phyloP scores from a whole-genome alignment of 2,329 filamentous ascomycete species.

The Arachnopeziza araneosa region DNA sequence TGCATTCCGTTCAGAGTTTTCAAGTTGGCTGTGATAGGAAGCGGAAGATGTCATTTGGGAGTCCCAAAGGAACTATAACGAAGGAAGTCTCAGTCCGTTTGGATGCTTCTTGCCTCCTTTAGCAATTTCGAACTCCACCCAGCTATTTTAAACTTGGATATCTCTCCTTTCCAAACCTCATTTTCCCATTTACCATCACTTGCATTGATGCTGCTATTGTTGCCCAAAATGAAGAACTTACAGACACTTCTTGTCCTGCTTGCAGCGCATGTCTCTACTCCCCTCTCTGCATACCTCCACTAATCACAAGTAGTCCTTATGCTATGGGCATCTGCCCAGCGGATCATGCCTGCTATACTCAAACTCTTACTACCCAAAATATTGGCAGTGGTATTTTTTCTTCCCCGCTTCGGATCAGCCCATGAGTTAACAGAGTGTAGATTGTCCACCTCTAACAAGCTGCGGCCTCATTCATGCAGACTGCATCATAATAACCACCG shows the following conservation, averaged over 20 bases:
- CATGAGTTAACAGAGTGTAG: neutral
- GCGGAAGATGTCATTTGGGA: neutral
- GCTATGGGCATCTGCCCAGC: neutral
- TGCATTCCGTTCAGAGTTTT: neutral
- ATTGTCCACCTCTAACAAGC: neutral
- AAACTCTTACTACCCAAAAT: neutral
- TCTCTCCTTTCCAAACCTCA: neutral
- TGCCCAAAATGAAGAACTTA: neutral
- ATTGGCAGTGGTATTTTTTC: neutral
- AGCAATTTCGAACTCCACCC: neutral
- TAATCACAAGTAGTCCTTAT: neutral
- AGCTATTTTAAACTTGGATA: neutral
- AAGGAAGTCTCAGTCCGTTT: neutral
- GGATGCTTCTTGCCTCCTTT: neutral
- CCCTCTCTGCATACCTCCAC: neutral
- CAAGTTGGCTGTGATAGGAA: neutral
- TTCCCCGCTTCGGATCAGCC: neutral
- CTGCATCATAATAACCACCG: neutral
- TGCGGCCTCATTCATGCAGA: neutral
- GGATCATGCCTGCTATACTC: neutral
- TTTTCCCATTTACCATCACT: neutral
- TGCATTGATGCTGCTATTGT: neutral
- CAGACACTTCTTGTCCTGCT: neutral
- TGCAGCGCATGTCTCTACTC: neutral
- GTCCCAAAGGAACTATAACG: neutral